Evolutionary conservation across 2,329 filamentous ascomycete genomes (phyloP).

Genomic region (Exophiala lecanii-corni): DNA sequence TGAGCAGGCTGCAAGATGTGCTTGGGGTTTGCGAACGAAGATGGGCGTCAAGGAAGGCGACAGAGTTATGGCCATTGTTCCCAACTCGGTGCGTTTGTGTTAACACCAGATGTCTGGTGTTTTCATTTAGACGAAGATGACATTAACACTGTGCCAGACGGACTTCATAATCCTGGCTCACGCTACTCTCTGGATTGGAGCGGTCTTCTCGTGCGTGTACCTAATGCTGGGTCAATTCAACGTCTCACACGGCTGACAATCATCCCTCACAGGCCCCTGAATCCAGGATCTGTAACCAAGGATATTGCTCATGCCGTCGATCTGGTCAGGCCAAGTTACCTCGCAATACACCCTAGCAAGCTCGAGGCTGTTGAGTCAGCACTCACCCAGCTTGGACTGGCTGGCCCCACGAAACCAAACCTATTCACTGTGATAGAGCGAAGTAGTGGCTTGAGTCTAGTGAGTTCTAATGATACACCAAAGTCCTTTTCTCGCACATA

Average conservation of each 20-base stretch:
- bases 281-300: slow-evolving; percentile 23
- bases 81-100: slow-evolving; percentile 23
- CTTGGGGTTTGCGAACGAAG: slow-evolving; percentile 25
- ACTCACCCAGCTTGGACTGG: slow-evolving; percentile 11
- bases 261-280: slow-evolving; percentile 22
- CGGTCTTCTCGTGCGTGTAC: slow-evolving; percentile 21
- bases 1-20: slow-evolving; percentile 22
- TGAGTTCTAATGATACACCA: too few relatives aligned
- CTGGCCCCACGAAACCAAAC: slow-evolving; percentile 1
- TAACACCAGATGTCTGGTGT: not conserved
- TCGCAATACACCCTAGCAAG: slow-evolving; percentile 25
- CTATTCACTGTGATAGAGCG: slow-evolving; percentile 14
- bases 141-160: slow-evolving; percentile 17
- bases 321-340: slow-evolving; percentile 24
- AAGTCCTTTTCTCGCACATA: not conserved
- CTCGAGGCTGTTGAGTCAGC: slow-evolving; percentile 22
- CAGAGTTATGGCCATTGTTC: slow-evolving; percentile 25
- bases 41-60: slow-evolving; percentile 24
- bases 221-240: slow-evolving; percentile 5
- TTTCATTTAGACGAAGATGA: too few relatives aligned
- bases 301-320: slow-evolving; percentile 27
- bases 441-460: slow-evolving; percentile 5
- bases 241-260: too few relatives aligned
- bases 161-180: slow-evolving; percentile 29
- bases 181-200: slow-evolving; percentile 29